These are phyloP conservation scores for Emmonsiellopsis sp. DNA, from an alignment of 2,329 filamentous ascomycete species.

Conservation along the genomic window DNA sequence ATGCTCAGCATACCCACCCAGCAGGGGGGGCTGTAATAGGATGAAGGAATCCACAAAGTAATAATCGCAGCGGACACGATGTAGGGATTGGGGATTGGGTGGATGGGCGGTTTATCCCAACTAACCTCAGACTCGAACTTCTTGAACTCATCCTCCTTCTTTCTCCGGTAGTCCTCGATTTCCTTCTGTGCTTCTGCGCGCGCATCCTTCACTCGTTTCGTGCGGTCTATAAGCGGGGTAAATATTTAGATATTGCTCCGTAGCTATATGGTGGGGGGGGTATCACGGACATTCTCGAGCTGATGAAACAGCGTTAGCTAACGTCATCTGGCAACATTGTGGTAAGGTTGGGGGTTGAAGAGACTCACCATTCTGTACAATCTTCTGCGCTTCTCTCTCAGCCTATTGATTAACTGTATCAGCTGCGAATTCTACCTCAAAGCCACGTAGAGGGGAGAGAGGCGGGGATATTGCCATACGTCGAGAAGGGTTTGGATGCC, in stretches of 20 bases:
- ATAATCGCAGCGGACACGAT: neutral
- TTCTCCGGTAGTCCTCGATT: slow-evolving; percentile 80
- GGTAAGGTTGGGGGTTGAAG: neutral
- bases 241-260: neutral
- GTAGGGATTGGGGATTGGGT: too few relatives aligned
- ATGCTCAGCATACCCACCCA: neutral
- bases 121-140: slow-evolving; percentile 74
- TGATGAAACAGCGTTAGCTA: slow-evolving; percentile 27
- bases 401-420: slow-evolving; percentile 49
- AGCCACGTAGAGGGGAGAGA: neutral
- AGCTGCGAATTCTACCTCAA: neutral
- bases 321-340: neutral
- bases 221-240: slow-evolving; percentile 56
- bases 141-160: slow-evolving; percentile 93
- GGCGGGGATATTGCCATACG: slow-evolving; percentile 48
- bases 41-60: neutral
- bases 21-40: neutral
- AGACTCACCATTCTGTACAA: slow-evolving; percentile 81
- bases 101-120: too few relatives aligned
- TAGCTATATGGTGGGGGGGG: neutral
- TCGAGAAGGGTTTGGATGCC: slow-evolving; percentile 98
- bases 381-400: slow-evolving; percentile 97
- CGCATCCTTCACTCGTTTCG: slow-evolving; percentile 94
- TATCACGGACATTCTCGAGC: slow-evolving; percentile 71
- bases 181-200: slow-evolving; percentile 96